These are phyloP conservation scores for Omphalotus olearius DNA, from an alignment of 1,284 basidiomycete genomes.

Conservation along the genomic window DNA sequence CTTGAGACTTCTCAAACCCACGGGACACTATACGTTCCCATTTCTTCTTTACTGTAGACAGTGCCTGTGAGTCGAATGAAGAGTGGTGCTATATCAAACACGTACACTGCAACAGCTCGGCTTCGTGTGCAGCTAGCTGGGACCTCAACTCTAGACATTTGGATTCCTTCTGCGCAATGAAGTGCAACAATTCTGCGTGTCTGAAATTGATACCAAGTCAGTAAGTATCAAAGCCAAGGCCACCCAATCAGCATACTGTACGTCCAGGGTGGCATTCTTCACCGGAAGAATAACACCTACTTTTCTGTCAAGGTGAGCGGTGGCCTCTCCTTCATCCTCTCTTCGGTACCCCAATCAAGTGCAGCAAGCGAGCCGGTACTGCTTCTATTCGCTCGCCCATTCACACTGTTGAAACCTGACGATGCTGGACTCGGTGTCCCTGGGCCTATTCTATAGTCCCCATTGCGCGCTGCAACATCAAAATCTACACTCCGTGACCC, in stretches of 20 bases:
- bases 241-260: background rate
- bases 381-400: conserved; percentile 3
- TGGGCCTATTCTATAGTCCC: background rate
- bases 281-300: conserved; percentile 25
- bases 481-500: conserved; percentile 5
- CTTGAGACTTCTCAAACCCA: conserved; percentile 37
- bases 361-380: conserved; percentile 9
- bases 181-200: conserved; percentile 70
- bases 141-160: conserved; percentile 75
- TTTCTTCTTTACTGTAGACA: conserved; percentile 59
- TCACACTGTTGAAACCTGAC: background rate
- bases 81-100: background rate
- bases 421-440: background rate
- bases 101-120: conserved; percentile 59
- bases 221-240: conserved; percentile 4
- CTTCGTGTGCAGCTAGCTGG: conserved; percentile 65
- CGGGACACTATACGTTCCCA: conserved; percentile 75
- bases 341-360: conserved; percentile 9
- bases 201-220: conserved; percentile 31
- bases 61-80: background rate
- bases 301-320: conserved; percentile 62
- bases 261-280: background rate
- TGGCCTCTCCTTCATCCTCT: conserved; percentile 23
- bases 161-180: conserved; percentile 80
- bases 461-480: background rate